A percentile compares a stretch with the other conserved stretches of the same genome.
phyloP scores from a whole-genome alignment of 345 rosid genomes.

The Erysimum cheiranthoides region DNA sequence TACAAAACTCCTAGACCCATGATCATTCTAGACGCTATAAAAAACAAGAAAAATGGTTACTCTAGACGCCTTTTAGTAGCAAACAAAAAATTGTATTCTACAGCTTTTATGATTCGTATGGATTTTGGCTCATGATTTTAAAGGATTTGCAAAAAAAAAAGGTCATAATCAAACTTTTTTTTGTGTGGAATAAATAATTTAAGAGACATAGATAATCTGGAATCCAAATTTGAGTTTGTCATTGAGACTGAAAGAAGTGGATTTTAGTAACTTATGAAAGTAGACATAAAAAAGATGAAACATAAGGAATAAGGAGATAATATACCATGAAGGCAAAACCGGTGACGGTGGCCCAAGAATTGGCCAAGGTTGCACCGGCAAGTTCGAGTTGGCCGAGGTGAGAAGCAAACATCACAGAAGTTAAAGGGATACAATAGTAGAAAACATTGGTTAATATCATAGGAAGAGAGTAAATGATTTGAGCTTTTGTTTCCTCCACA shows the following conservation, averaged over 20 bases:
- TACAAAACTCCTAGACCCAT: background rate
- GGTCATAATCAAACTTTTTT: background rate
- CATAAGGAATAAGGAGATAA: background rate
- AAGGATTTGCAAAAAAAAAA: background rate
- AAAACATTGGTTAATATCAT: constrained; percentile 70
- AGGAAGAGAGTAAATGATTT: constrained; percentile 64
- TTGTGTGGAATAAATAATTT: background rate
- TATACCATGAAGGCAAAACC: constrained; percentile 82
- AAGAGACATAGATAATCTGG: background rate
- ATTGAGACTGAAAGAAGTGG: background rate
- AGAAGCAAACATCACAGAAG: constrained; percentile 84
- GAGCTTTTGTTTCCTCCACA: constrained; percentile 61
- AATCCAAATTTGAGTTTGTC: background rate
- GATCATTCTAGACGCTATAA: background rate
- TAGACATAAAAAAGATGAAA: background rate
- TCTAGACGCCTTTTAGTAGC: too few species aligned
- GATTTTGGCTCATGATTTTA: background rate
- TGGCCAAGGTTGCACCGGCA: constrained; percentile 88
- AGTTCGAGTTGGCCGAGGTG: constrained; percentile 77
- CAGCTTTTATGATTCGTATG: background rate
- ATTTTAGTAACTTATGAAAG: background rate
- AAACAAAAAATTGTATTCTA: too few species aligned
- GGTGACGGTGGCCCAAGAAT: constrained; percentile 81
- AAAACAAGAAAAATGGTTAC: too few species aligned
- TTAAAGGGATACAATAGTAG: constrained; percentile 59